These are phyloP conservation scores for Pilatotrama ljubarskyi DNA, from an alignment of 768 basidiomycete species.

Conservation along the genomic window DNA sequence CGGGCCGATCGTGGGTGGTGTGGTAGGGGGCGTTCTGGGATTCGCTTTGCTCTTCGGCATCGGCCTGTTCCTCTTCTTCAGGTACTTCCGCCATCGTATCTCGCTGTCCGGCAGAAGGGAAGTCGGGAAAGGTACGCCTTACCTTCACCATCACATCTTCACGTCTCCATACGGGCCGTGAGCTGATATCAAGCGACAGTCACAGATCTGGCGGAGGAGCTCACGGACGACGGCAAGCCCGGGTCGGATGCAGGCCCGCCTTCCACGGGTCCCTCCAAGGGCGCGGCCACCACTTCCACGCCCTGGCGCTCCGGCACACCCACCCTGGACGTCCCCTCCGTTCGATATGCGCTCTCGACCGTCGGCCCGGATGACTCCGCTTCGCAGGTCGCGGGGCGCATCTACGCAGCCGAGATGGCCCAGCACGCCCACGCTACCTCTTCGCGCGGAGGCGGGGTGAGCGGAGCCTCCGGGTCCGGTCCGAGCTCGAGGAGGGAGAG, in stretches of 20 bases:
- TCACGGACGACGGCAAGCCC: not conserved
- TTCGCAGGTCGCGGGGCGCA: conserved; percentile 10
- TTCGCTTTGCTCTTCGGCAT: conserved; percentile 8
- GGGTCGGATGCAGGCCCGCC: conserved; percentile 1
- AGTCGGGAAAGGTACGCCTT: not conserved
- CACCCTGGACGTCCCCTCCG: not conserved
- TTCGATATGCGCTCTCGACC: not conserved
- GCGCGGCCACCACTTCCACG: not conserved
- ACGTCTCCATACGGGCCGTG: not conserved
- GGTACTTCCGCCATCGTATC: conserved; percentile 18
- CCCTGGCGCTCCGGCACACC: conserved; percentile 1
- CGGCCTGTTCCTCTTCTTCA: conserved; percentile 9
- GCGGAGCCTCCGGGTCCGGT: not conserved
- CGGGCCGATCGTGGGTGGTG: conserved; percentile 25
- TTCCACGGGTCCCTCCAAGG: not conserved
- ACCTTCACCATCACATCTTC: not conserved
- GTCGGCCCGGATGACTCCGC: conserved; percentile 16
- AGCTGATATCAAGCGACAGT: too few species aligned
- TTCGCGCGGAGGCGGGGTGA: not conserved
- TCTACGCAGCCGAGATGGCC: conserved; percentile 12
- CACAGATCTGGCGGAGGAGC: conserved; percentile 9
- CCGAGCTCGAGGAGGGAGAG: conserved; percentile 1
- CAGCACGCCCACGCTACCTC: not conserved
- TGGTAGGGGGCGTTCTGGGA: conserved; percentile 20
- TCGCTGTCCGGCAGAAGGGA: conserved; percentile 18